Evolutionary conservation across 805 yeast genomes (phyloP), one percentile per base, ranked within the genome.

Genomic region (Myxozyma kluyveri): DNA sequence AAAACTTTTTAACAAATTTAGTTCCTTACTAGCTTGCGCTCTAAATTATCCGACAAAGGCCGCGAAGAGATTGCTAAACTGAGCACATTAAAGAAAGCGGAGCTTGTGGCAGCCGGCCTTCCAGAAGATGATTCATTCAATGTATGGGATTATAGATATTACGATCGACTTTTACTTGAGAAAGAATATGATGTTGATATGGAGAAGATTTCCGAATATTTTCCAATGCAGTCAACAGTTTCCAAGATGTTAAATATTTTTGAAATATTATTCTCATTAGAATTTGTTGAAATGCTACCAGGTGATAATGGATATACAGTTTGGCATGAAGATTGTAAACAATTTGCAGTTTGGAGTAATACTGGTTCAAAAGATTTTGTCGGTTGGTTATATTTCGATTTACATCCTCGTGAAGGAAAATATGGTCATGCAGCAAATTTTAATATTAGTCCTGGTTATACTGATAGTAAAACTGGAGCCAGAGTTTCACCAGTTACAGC

Each of bases 401-500:
- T 87, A 63, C 90, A 86, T 66, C 95, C 95, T 58, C 78, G 96
- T 65, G 85, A 82, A 50, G 91, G 91, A 61, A 88, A 88, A 67
- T 88, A 86, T 69, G 86, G 89, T 1, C 96, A 88, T 66, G 95
- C 95, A 37, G 96, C 96, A 4, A 85, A 84, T 65, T 87, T 88
- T 65, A 83, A 83, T 17, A 66, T 86, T 45, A 70, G 74, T 9
- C 80, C 88, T 9, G 84, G 90, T 1, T 85, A 72, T 62, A 66
- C 69, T 21, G 76, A 75, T 56, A 66, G 69, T 24, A 74, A 75
- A 46, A n/a, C n/a, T n/a, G 83, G 67, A 61, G 32, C 57, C 2
- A 77, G 83, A 63, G 70, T 74, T 10, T 75, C 78, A 56, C 93
- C 95, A 0, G 82, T 82, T 0, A 84, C 93, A 3, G 85, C 89